Percentiles rank a stretch among this genome's conserved stretches.
Conservation (phyloP, 139 green algal species). For the Zygnema circumcarinatum region DNA sequence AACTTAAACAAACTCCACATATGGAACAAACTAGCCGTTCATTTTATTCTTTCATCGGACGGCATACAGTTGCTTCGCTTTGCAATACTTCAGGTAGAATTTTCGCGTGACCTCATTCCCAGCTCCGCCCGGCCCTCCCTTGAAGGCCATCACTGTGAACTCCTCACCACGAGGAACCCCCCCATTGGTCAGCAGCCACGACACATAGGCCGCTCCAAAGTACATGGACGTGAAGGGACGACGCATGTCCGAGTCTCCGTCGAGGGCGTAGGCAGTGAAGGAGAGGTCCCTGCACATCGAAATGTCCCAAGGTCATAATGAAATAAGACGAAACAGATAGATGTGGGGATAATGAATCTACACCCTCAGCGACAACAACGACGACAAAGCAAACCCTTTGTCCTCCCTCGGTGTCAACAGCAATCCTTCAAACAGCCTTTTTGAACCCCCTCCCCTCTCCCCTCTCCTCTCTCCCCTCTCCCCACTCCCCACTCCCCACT, state of each 20-base stretch:
- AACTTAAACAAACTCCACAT: too few species aligned
- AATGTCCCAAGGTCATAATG: not conserved
- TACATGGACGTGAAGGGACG: slow-evolving; percentile 52
- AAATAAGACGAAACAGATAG: not conserved
- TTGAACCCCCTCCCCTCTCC: too few species aligned
- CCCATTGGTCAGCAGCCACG: slow-evolving; percentile 54
- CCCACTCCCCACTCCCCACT: too few species aligned
- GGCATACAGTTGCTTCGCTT: too few species aligned
- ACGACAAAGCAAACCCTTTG: too few species aligned
- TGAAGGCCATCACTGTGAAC: slow-evolving; percentile 54
- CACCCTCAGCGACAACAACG: too few species aligned
- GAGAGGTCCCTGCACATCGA: not conserved
- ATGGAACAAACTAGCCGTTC: too few species aligned
- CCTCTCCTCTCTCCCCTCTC: too few species aligned
- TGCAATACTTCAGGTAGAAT: slow-evolving; percentile 43
- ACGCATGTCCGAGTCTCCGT: slow-evolving; percentile 38
- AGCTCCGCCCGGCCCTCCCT: slow-evolving; percentile 36
- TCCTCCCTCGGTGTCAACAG: too few species aligned
- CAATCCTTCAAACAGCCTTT: too few species aligned
- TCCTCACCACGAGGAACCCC: slow-evolving; percentile 48
- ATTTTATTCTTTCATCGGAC: too few species aligned
- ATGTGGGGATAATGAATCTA: not conserved
- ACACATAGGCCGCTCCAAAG: slow-evolving; percentile 52
- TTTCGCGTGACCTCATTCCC: not conserved
- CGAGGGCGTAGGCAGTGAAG: slow-evolving; percentile 34